phyloP scores from a whole-genome alignment of 2,329 filamentous ascomycete species.

The Curvularia verruculosa region DNA sequence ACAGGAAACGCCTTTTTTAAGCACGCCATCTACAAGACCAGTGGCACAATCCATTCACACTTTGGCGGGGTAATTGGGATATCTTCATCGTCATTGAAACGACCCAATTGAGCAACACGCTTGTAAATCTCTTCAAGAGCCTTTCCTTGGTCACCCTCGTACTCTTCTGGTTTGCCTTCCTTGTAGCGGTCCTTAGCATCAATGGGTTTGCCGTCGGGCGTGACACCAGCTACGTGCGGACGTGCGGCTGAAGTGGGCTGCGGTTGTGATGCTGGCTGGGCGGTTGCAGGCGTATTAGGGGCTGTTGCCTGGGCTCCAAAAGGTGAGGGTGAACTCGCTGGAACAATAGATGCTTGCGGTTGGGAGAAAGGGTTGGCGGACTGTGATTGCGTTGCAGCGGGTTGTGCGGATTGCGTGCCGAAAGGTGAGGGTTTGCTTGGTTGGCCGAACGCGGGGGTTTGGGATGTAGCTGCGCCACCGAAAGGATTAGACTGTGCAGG shows the following conservation, averaged over 20 bases:
- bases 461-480: conserved; percentile 18
- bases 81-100: conserved; percentile 70
- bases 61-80: conserved; percentile 81
- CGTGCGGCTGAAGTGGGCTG: conserved; percentile 18
- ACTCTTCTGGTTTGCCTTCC: conserved; percentile 63
- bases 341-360: conserved; percentile 17
- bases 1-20: neutral
- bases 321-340: conserved; percentile 21
- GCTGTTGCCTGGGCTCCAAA: conserved; percentile 37
- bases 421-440: conserved; percentile 43
- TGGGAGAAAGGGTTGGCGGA: conserved; percentile 35
- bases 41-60: conserved; percentile 63
- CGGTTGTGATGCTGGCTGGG: conserved; percentile 52
- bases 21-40: neutral
- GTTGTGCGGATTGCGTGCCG: conserved; percentile 17
- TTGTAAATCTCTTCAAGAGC: conserved; percentile 66
- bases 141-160: conserved; percentile 63
- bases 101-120: conserved; percentile 67
- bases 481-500: conserved; percentile 28
- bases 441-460: conserved; percentile 39
- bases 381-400: conserved; percentile 9
- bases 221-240: conserved; percentile 11
- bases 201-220: conserved; percentile 21
- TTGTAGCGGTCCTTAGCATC: conserved; percentile 59
- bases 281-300: conserved; percentile 33